These are phyloP conservation scores for Tremella yokohamensis DNA, from an alignment of 768 basidiomycete species.

Conservation along the genomic window DNA sequence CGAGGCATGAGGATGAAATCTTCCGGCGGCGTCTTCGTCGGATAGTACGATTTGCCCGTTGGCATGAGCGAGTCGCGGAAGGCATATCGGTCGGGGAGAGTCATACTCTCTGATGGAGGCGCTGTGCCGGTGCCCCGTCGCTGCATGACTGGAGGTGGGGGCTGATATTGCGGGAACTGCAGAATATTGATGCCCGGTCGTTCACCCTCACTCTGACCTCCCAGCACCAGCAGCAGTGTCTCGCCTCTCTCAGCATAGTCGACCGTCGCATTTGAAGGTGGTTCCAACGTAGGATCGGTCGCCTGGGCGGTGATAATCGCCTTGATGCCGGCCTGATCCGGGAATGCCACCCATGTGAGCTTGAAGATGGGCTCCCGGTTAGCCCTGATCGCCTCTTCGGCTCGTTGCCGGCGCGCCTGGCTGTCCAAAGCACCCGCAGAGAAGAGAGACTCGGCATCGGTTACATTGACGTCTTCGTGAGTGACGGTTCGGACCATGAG, in stretches of 20 bases:
- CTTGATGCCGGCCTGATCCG: conserved; percentile 54
- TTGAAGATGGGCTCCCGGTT: conserved; percentile 77
- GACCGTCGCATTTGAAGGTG: conserved; percentile 42
- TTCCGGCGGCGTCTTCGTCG: conserved; percentile 61
- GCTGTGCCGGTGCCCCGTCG: conserved; percentile 17
- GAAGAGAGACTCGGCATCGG: conserved; percentile 53
- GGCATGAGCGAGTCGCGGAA: conserved; percentile 60
- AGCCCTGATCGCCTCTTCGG: conserved; percentile 21
- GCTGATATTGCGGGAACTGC: conserved; percentile 58
- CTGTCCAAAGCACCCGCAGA: conserved; percentile 49
- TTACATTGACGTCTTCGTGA: conserved; percentile 53
- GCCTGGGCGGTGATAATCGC: conserved; percentile 50
- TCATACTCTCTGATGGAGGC: conserved; percentile 43
- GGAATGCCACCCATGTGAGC: conserved; percentile 75
- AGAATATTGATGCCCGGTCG: conserved; percentile 65
- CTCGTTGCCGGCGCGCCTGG: conserved; percentile 17
- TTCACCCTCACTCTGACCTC: conserved; percentile 63
- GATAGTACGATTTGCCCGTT: conserved; percentile 58
- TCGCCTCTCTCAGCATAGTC: conserved; percentile 60
- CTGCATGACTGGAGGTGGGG: conserved; percentile 30
- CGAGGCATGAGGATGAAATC: conserved; percentile 76
- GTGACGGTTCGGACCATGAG: conserved; percentile 68
- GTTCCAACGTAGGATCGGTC: conserved; percentile 34
- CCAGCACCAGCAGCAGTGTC: conserved; percentile 70
- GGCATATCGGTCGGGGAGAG: conserved; percentile 58